Conservation (phyloP, 2,329 filamentous ascomycete genomes). For the Penicillium digitatum region DNA sequence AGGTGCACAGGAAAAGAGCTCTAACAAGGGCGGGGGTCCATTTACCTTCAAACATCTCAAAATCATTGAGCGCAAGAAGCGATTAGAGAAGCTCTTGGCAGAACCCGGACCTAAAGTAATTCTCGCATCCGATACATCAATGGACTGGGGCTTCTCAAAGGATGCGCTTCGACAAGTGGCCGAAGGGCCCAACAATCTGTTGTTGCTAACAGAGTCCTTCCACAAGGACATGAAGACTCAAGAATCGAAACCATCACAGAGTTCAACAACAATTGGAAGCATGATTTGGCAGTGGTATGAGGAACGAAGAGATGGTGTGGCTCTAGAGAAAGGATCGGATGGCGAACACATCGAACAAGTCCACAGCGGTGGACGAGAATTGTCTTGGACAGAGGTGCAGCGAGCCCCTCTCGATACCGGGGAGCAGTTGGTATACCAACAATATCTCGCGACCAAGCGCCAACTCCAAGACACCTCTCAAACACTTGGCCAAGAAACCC, state of each 20-base stretch:
- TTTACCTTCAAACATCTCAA: conserved; percentile 88
- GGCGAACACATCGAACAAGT: conserved; percentile 64
- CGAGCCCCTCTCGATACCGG: conserved; percentile 66
- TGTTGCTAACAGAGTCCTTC: conserved; percentile 76
- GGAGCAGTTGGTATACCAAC: conserved; percentile 79
- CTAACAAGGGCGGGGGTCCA: conserved; percentile 56
- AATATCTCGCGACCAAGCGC: conserved; percentile 83
- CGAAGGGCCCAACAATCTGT: conserved; percentile 71
- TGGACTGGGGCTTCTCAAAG: conserved; percentile 94
- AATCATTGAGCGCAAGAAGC: conserved; percentile 74
- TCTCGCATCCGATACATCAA: conserved; percentile 79
- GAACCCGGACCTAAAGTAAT: conserved; percentile 64
- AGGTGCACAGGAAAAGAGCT: conserved; percentile 38
- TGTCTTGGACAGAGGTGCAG: conserved; percentile 60
- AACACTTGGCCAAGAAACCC: conserved; percentile 60
- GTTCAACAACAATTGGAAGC: conserved; percentile 59
- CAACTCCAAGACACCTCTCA: conserved; percentile 81
- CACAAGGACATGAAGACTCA: conserved; percentile 25
- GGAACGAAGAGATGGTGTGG: conserved; percentile 61
- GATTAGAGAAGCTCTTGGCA: conserved; percentile 67
- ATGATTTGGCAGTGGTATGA: conserved; percentile 79
- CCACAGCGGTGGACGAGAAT: conserved; percentile 58
- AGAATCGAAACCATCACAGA: conserved; percentile 32
- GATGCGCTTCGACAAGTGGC: conserved; percentile 72
- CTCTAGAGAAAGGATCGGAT: conserved; percentile 52